Base-by-base conservation (phyloP, 371 early-diverging fungal species). In the Rhizopus delemar region DNA sequence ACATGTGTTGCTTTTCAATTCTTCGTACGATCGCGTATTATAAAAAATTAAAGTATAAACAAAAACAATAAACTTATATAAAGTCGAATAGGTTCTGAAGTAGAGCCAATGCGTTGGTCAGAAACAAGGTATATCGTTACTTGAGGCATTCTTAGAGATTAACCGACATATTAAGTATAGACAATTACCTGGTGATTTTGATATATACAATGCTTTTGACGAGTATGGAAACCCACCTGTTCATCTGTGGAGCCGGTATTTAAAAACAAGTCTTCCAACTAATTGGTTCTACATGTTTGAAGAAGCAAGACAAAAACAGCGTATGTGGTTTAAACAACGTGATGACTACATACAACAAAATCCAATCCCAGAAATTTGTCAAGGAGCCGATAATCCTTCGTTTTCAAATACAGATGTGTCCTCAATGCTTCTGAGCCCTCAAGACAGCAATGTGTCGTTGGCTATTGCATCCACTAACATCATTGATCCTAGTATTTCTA, bases 241-340 rank as follows among this genome's bases (percentile, higher is more conserved):
- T 46, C 70, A 74, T 61, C 48, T 74, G 15, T 78, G 78, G 78
- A 57, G 69, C 29, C 60, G 69, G 0, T 65, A 66, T 43, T 45
- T 78, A n/a, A 65, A 62, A 36, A 63, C 65, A 11, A 53, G 53
- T 12, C 66, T 74, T 0, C 78, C 78, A 2, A 46, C 41, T 28
- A 74, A 78, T 50, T 78, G 78, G 78, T 78, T 78, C 46, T 52
- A 52, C 1, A 69, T 78, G 54, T 78, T 74, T 63, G 78, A 78
- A 61, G 75, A 78, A 63, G 75, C 73, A 9, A 68, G 73, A 41
- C 60, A 66, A 34, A 71, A 66, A 41, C 78, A 78, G 51, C 62
- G 75, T 22, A 60, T 58, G 8, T 78, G 78, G 78, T 12, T 32
- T 15, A 49, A 53, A 5, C 50, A 61, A 36, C 56, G 56, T 16